Evolutionary conservation across 2,329 filamentous ascomycete genomes (phyloP).

Genomic region (Monilinia laxa): DNA sequence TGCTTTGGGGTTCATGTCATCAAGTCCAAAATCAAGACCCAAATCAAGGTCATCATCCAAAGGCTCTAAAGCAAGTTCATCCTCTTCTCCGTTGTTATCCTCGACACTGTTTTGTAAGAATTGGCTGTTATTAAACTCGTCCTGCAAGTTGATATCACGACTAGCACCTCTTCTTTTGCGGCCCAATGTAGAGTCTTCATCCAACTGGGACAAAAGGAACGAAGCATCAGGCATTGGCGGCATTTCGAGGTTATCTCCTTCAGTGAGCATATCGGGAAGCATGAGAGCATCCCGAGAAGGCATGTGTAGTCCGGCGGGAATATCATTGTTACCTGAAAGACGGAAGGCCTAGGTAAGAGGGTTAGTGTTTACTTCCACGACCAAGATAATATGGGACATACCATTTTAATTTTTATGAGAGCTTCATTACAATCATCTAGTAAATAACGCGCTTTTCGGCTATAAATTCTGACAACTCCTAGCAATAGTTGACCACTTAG

Average conservation of each 20-base stretch:
- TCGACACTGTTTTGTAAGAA: slow-evolving; percentile 68
- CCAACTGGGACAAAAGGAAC: slow-evolving; percentile 74
- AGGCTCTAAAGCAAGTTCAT: slow-evolving; percentile 52
- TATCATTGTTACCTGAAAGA: slow-evolving; percentile 89
- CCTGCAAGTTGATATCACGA: slow-evolving; percentile 66
- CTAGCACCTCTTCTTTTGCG: slow-evolving; percentile 59
- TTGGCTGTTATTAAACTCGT: slow-evolving; percentile 73
- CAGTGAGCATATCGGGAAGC: slow-evolving; percentile 88
- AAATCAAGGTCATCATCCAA: slow-evolving; percentile 69
- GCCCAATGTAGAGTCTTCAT: slow-evolving; percentile 57
- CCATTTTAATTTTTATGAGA: slow-evolving; percentile 98
- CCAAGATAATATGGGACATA: slow-evolving; percentile 47
- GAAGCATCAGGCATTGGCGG: slow-evolving; percentile 87
- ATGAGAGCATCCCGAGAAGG: slow-evolving; percentile 84
- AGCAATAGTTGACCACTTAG: slow-evolving; percentile 91
- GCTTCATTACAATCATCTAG: slow-evolving; percentile 98
- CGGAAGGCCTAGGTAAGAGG: slow-evolving; percentile 73
- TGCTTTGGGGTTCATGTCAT: slow-evolving; percentile 36
- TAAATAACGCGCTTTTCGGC: slow-evolving; percentile 92
- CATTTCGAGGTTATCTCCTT: slow-evolving; percentile 75
- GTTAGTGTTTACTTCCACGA: slow-evolving; percentile 39
- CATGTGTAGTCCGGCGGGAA: slow-evolving; percentile 77
- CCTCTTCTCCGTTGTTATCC: slow-evolving; percentile 48
- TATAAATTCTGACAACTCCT: slow-evolving; percentile 96
- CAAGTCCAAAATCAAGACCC: slow-evolving; percentile 66